A percentile compares a stretch with the other conserved stretches of the same genome.
phyloP scores from a whole-genome alignment of 2,329 filamentous ascomycete genomes.

The Diplodia mutila region DNA sequence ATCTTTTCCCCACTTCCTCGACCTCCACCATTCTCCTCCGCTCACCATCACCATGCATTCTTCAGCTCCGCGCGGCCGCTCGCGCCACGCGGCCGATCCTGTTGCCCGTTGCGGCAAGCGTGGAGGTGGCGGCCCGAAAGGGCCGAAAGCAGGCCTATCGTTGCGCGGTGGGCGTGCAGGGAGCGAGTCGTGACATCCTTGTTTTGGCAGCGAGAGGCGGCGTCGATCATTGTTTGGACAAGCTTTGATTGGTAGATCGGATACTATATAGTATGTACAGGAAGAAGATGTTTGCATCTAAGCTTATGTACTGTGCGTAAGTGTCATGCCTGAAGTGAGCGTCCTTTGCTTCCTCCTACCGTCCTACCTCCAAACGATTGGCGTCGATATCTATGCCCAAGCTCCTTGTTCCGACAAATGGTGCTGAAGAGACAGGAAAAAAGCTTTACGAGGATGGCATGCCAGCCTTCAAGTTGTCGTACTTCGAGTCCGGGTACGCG shows the following conservation, averaged over 20 bases:
- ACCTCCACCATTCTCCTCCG: too few relatives aligned
- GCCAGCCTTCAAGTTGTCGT: constrained; percentile 56
- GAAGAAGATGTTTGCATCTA: neutral
- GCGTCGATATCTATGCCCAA: neutral
- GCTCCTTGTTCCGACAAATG: neutral
- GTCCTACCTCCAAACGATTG: neutral
- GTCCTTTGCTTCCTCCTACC: neutral
- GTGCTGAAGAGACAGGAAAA: neutral
- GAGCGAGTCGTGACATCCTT: too few relatives aligned
- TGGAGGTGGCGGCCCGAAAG: neutral
- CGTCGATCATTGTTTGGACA: too few relatives aligned
- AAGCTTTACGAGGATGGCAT: constrained; percentile 39
- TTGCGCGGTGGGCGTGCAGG: too few relatives aligned
- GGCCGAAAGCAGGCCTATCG: neutral
- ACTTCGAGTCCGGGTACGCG: constrained; percentile 58
- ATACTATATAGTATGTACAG: neutral
- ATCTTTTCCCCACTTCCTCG: too few relatives aligned
- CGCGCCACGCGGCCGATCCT: neutral
- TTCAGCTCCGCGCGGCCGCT: neutral
- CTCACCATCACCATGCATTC: neutral
- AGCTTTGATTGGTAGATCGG: too few relatives aligned
- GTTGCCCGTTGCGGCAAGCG: constrained; percentile 3
- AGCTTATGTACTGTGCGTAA: neutral
- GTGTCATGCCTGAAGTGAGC: neutral
- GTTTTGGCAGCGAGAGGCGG: too few relatives aligned